Base-by-base conservation (phyloP, 805 yeast species). In the Metschnikowia drakensbergensis region DNA sequence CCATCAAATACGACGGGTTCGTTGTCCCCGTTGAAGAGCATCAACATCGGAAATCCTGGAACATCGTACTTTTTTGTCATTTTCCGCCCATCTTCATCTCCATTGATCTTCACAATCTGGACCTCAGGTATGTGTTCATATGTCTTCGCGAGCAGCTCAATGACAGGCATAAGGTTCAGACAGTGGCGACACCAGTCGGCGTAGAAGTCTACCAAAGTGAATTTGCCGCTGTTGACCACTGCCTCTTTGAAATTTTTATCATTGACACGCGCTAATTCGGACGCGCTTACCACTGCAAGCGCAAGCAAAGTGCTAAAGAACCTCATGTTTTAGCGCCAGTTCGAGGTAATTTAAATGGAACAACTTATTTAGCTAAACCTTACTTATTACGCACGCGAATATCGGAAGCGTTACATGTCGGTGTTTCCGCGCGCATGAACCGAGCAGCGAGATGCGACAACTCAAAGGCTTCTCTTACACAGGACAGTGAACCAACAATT, bases 171-270 rank as follows among this genome's bases (percentile, higher is more conserved):
- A 58, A 84, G 60, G 33, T 68, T 71, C 60, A 78, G 79, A 61
- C 90, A 84, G 62, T 84, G 88, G 33, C 81, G 68, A 63, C 90
- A 84, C 90, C 90, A 84, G 46, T 79, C 81, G 7, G 90, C 87
- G 57, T 77, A 83, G 55, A 77, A 76, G 39, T 55, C 59, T 55
- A 75, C 70, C 63, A 79, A 60, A 4, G 71, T 64, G 52, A 61
- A 71, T 50, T 70, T 72, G 31, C 79, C 82, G 5, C 85, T 77
- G 40, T 81, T 77, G 46, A 76, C 66, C 13, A 82, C 85, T 37
- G 80, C 64, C 13, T 75, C 77, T 45, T 80, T 78, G 60, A 83
- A 83, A 52, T 71, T 78, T 32, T 67, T 62, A 52, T 77, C 81
- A 50, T 71, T 72, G 32, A 75, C 76, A 43, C 70, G 72, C 27